Base-by-base conservation (phyloP, 768 basidiomycete genomes). In the Hirschioporus abietinus region DNA sequence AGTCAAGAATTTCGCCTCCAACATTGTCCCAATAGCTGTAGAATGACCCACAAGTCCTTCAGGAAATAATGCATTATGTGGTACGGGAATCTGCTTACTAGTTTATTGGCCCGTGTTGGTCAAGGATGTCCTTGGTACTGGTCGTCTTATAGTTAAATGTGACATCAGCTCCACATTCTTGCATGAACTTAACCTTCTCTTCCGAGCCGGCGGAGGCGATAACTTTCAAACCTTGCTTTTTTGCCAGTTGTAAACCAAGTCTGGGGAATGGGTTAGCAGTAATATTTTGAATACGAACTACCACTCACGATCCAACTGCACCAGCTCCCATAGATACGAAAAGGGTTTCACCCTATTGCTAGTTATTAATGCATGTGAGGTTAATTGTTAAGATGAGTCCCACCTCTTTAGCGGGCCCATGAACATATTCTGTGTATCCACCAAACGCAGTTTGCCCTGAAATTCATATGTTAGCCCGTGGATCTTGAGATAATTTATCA, bases 1-100 rank as follows among this genome's bases (percentile, higher is more conserved):
- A 78, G 8, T 90, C 88, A 5, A 90, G 77, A 0, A 78, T 82
- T 64, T 85, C 81, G 1, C 88, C 88, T 12, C 86, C 87, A 15
- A 88, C 87, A 58, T 84, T 82, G 68, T 87, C 85, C 82, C 83
- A 85, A 69, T 79, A 86, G 35, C 82, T 83, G 25, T n/a, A 59
- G 4, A 59, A 9, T 59, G 58, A 30, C 4, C 2, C 30, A 8
- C 4, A 59, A 63, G 7, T n/a, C 20, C 7, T 63, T 63, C 17
- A 30, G 9, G 10, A 18, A n/a, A 8, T 2, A 30, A 30, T 30
- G 30, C 30, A 30, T n/a, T n/a, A 30, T 8, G 30, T 30, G 8
- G 26, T 9, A 62, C 30, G 66, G 26, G 64, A 36, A 27, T 60
- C 34, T 1, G 65, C 67, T 30, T 76, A 8, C 78, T 78, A 71